Base-by-base conservation (phyloP, 2,329 filamentous ascomycete species). In the Trichoderma asperellum region DNA sequence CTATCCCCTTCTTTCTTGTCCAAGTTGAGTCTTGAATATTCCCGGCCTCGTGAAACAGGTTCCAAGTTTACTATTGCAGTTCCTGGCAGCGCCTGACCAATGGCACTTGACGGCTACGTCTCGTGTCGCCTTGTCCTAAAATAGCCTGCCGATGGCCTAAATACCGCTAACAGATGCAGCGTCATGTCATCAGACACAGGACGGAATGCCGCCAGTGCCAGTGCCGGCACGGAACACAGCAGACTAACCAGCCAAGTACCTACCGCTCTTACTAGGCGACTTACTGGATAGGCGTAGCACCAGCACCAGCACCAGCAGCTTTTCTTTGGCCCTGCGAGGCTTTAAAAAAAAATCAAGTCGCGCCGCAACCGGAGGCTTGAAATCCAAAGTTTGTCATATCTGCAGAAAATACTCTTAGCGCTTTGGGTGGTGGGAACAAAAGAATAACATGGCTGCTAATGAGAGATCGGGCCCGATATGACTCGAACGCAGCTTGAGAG, bases 301-400 rank as follows among this genome's bases (percentile, higher is more conserved):
- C 40, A n/a, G 37, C 37, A 43, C 16, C 40, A 43, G 16, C 40
- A 43, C 4, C 40, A n/a, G 37, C 37, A 43, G 40, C 40, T 43
- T 43, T 18, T n/a, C 40, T 5, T n/a, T 49, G n/a, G 29, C 27
- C 6, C 52, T 55, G 52, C 14, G 52, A 55, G 49, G 12, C 10
- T n/a, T 43, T 18, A 55, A 6, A 53, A 27, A 16, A 55, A 55
- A 32, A 32, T 24, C 24, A 32, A 32, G 32, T 55, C 12, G 58
- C 24, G 37, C 58, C 58, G 58, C 58, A 61, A 64, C 61, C 61
- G 61, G 61, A 64, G 61, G 61, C 10, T 34, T n/a, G 40, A 21
- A 34, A 40, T 29, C 34, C 27, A n/a, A 63, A 35, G 34, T 29
- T 47, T 32, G 49, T 63, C 29, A 16, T 27, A 24, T 55, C 52